phyloP scores from a whole-genome alignment of 2,329 filamentous ascomycete species.

The Colletotrichum phormii region DNA sequence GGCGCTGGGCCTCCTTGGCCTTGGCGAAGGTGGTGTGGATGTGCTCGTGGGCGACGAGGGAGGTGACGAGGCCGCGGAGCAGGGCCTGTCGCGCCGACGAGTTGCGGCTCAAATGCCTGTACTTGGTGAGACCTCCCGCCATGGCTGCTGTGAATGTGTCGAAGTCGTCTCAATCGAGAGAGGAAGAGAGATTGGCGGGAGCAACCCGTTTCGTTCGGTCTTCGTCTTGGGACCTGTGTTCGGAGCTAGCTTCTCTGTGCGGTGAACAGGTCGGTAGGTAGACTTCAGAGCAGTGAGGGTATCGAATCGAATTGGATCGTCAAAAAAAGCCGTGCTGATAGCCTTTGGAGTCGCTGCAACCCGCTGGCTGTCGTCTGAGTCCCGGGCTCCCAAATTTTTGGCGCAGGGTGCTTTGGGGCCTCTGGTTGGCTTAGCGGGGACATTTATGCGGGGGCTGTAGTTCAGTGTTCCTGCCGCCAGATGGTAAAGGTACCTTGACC shows the following conservation, averaged over 20 bases:
- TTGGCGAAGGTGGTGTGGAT: conserved; percentile 97
- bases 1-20: conserved; percentile 93
- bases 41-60: conserved; percentile 91
- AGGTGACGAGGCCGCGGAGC: conserved; percentile 94
- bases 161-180: conserved; percentile 7
- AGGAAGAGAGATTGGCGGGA: neutral
- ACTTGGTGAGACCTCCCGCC: conserved; percentile 89
- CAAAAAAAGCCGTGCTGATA: neutral
- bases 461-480: neutral
- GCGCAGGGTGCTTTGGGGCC: neutral
- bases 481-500: conserved; percentile 3
- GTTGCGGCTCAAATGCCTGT: conserved; percentile 86
- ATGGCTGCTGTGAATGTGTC: conserved; percentile 59
- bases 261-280: conserved; percentile 7
- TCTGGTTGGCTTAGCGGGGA: conserved; percentile 22
- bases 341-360: conserved; percentile 11
- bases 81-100: conserved; percentile 92
- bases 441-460: neutral
- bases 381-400: conserved; percentile 29
- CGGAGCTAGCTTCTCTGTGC: conserved; percentile 12
- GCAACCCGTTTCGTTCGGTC: neutral
- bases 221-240: conserved; percentile 24
- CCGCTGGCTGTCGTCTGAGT: neutral
- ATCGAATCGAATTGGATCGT: neutral
- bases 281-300: conserved; percentile 36